phyloP scores from a whole-genome alignment of 805 yeast genomes.

The Suhomyces vadensis region DNA sequence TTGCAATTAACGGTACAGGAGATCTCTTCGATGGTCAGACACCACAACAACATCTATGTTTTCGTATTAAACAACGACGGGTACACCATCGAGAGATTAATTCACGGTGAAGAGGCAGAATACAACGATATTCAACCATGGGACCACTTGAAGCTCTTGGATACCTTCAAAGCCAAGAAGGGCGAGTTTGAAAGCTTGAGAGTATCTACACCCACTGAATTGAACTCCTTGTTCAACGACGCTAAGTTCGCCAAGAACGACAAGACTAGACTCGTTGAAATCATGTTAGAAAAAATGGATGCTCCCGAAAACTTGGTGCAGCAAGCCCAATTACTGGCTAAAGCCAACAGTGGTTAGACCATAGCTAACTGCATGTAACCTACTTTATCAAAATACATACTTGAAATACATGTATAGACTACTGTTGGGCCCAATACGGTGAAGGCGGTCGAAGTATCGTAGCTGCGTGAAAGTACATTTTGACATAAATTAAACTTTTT shows the following conservation, averaged over 20 bases:
- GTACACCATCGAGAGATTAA: conserved; percentile 41
- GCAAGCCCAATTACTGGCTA: conserved; percentile 35
- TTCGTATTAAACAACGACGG: conserved; percentile 44
- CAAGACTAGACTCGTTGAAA: conserved; percentile 37
- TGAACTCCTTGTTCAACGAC: conserved; percentile 27
- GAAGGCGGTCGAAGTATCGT: no score
- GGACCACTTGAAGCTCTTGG: conserved; percentile 36
- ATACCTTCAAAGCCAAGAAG: conserved; percentile 30
- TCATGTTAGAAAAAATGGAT: conserved; percentile 39
- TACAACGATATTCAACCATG: conserved; percentile 43
- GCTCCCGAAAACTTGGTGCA: conserved; percentile 38
- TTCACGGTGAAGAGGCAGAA: conserved; percentile 38
- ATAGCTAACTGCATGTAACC: not conserved
- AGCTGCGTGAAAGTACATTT: no score
- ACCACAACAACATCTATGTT: conserved; percentile 35
- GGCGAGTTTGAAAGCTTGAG: conserved; percentile 26
- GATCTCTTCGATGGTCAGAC: conserved; percentile 38
- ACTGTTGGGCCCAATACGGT: no score
- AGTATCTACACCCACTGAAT: conserved; percentile 28
- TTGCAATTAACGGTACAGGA: conserved; percentile 45
- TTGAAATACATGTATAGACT: no score
- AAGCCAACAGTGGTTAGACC: conserved; percentile 19
- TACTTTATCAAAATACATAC: not conserved
- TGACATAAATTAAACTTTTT: not conserved
- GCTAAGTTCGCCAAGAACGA: conserved; percentile 29